Percentiles rank a stretch among this genome's conserved stretches.
Conservation (phyloP, 1,284 basidiomycete genomes). For the Apiotrichum domesticum region DNA sequence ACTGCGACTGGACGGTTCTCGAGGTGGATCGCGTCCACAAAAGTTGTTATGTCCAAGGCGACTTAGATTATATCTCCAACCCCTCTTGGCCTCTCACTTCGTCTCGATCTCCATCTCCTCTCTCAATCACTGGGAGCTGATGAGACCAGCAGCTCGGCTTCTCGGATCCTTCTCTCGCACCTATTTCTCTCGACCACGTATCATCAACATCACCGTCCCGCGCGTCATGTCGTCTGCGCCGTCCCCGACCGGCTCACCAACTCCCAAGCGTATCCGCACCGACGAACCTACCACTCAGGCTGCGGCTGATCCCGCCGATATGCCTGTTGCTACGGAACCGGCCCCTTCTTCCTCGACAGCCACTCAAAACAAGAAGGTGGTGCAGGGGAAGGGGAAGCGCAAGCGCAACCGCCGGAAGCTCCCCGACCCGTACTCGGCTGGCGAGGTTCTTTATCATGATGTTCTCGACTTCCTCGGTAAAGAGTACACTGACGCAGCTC, state of each 20-base stretch:
- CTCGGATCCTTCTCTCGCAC: no score
- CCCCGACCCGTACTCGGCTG: conserved; percentile 62
- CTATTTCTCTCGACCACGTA: no score
- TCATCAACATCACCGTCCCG: no score
- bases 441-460: conserved; percentile 70
- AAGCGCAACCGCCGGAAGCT: conserved; percentile 35
- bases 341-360: neutral
- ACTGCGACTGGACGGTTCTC: no score
- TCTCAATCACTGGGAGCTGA: neutral
- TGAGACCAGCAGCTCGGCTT: neutral
- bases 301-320: neutral
- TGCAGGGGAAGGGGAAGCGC: conserved; percentile 19
- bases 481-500: conserved; percentile 54
- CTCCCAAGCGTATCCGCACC: conserved; percentile 11
- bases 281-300: neutral
- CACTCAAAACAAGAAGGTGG: conserved; percentile 1
- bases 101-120: no score
- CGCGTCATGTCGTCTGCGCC: conserved; percentile 1
- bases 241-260: conserved; percentile 3
- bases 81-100: neutral
- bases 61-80: no score
- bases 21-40: no score
- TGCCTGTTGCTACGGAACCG: neutral
- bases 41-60: no score
- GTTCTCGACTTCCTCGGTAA: conserved; percentile 61